These are phyloP conservation scores for Macrophomina tecta DNA, from an alignment of 2,329 filamentous ascomycete species.

Conservation along the genomic window DNA sequence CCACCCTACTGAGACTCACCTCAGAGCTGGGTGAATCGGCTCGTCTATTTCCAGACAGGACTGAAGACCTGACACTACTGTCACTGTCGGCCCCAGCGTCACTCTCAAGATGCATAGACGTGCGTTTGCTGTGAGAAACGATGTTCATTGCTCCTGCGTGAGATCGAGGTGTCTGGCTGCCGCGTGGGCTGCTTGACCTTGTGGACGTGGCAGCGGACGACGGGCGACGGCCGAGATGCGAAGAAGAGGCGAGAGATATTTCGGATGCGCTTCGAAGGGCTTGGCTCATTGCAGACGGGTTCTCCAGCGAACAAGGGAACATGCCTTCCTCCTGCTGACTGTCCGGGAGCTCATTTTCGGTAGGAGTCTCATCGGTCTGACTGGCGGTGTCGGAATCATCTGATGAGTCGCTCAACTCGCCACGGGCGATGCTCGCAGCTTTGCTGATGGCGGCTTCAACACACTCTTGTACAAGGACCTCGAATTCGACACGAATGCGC, in stretches of 20 bases:
- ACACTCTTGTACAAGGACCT: conserved; percentile 91
- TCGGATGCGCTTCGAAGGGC: conserved; percentile 63
- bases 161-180: conserved; percentile 89
- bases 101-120: conserved; percentile 80
- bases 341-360: conserved; percentile 46
- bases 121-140: conserved; percentile 70
- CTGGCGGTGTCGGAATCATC: conserved; percentile 34
- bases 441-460: conserved; percentile 91
- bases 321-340: conserved; percentile 61
- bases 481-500: conserved; percentile 91
- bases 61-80: conserved; percentile 82
- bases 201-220: conserved; percentile 76
- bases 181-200: conserved; percentile 85
- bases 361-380: conserved; percentile 31
- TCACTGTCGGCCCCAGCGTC: conserved; percentile 86
- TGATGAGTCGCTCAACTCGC: conserved; percentile 79
- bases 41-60: conserved; percentile 71
- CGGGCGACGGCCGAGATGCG: conserved; percentile 54
- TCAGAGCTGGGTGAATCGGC: conserved; percentile 93
- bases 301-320: conserved; percentile 65
- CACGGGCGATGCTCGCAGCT: conserved; percentile 84
- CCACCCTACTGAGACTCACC: conserved; percentile 75
- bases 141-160: conserved; percentile 67
- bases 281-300: conserved; percentile 61
- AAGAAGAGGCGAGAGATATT: conserved; percentile 46